Evolutionary conservation across 2,329 filamentous ascomycete genomes (phyloP).

Genomic region (Pseudogymnoascus sp.): DNA sequence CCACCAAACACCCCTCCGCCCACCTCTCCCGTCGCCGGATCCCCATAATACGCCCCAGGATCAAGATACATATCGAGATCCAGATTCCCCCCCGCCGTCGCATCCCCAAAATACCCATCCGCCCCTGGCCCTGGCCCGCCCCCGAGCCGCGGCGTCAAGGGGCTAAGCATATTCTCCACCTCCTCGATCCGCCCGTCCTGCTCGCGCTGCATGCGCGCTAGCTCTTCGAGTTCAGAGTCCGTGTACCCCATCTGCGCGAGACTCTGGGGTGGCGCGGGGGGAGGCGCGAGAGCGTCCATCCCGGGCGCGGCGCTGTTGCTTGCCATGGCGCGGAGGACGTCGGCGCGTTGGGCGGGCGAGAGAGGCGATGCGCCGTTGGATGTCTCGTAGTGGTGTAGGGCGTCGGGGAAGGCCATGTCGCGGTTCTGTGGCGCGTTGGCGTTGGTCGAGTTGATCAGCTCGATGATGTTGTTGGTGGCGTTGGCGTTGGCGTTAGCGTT

Average conservation of each 20-base stretch:
- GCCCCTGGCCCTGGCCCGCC: constrained; percentile 70
- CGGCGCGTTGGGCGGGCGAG: constrained; percentile 50
- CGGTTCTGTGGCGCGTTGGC: constrained; percentile 37
- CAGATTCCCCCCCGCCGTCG: constrained; percentile 30
- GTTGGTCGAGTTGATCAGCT: constrained; percentile 56
- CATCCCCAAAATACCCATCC: constrained; percentile 33
- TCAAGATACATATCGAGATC: constrained; percentile 46
- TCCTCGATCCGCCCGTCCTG: constrained; percentile 71
- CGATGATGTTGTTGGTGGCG: constrained; percentile 44
- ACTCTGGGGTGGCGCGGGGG: constrained; percentile 36
- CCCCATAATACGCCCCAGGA: constrained; percentile 32
- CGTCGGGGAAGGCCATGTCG: constrained; percentile 43
- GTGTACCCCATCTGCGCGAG: constrained; percentile 60
- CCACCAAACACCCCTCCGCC: neutral
- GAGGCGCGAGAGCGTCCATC: constrained; percentile 26
- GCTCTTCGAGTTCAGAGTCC: constrained; percentile 65
- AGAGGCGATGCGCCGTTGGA: constrained; percentile 45
- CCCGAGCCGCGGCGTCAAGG: constrained; percentile 55
- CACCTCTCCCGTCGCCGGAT: constrained; percentile 17
- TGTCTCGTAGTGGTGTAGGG: constrained; percentile 32
- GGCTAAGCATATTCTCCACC: constrained; percentile 65
- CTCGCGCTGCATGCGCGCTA: constrained; percentile 70
- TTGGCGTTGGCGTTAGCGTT: too few relatives aligned
- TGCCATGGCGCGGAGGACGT: constrained; percentile 54
- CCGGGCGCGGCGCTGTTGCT: constrained; percentile 20